These are phyloP conservation scores for Inonotus obliquus DNA, from an alignment of 1,284 basidiomycete species.

Conservation along the genomic window DNA sequence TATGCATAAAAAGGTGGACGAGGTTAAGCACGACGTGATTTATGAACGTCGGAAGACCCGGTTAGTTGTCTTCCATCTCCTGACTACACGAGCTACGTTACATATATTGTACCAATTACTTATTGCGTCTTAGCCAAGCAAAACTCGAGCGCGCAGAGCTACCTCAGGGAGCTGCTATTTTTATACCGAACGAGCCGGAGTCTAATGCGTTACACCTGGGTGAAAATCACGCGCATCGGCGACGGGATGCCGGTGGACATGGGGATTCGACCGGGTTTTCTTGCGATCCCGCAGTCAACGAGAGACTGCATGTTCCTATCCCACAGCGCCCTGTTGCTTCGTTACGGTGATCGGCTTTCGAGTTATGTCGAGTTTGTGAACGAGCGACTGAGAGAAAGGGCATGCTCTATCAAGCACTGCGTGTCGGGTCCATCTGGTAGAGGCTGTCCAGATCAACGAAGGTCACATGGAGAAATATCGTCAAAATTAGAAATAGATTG, in stretches of 20 bases:
- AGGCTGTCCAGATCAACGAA: no score
- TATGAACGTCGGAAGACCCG: slow-evolving; percentile 15
- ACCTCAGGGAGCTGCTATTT: slow-evolving; percentile 1
- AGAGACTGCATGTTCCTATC: slow-evolving; percentile 3
- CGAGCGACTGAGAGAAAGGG: no score
- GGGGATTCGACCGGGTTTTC: slow-evolving; percentile 12
- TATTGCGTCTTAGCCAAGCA: slow-evolving; percentile 2
- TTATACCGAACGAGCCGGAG: slow-evolving; percentile 17
- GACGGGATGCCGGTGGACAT: slow-evolving; percentile 11
- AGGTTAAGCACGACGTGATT: slow-evolving; percentile 15
- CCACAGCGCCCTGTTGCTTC: slow-evolving; percentile 10
- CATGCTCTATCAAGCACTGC: no score
- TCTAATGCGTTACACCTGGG: slow-evolving; percentile 14
- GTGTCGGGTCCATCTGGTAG: no score
- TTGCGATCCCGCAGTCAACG: slow-evolving; percentile 6
- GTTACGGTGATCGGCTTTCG: no score
- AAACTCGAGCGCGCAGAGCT: slow-evolving; percentile 13
- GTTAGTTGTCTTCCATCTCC: slow-evolving; percentile 2
- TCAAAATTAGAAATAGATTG: no score
- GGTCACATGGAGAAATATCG: no score
- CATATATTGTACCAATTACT: neutral
- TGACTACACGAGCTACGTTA: neutral
- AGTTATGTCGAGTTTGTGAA: no score
- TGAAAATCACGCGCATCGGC: slow-evolving; percentile 6
- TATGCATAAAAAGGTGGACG: slow-evolving; percentile 17